Percentiles rank a stretch among this genome's conserved stretches.
phyloP scores from a whole-genome alignment of 768 basidiomycete species.

The Chalciporus sphaerocephalus region DNA sequence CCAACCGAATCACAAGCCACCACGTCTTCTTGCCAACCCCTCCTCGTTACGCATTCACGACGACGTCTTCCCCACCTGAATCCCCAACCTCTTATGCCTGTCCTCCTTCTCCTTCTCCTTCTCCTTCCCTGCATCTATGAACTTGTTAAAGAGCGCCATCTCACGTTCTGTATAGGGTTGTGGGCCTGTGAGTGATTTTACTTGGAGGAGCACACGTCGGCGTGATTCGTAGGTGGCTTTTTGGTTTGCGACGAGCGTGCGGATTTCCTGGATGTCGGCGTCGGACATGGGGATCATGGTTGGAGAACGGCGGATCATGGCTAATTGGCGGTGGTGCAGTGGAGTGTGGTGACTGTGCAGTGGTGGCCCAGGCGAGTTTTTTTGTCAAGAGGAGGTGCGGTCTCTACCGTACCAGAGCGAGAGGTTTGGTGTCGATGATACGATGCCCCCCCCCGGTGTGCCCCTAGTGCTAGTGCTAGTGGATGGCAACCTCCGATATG shows the following conservation, averaged over 20 bases:
- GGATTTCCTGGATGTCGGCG: slow-evolving; percentile 73
- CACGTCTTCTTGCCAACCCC: neutral
- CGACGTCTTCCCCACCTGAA: slow-evolving; percentile 23
- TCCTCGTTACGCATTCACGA: slow-evolving; percentile 10
- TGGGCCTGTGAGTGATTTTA: slow-evolving; percentile 40
- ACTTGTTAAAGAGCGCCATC: slow-evolving; percentile 13
- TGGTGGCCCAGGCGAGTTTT: too few relatives aligned
- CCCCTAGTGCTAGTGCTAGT: too few relatives aligned
- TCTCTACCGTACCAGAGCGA: too few relatives aligned
- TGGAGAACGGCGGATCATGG: slow-evolving; percentile 78
- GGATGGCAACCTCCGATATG: too few relatives aligned
- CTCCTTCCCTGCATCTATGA: slow-evolving; percentile 16
- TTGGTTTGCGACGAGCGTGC: slow-evolving; percentile 53
- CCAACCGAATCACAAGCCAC: too few relatives aligned
- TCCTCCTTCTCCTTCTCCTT: slow-evolving; percentile 27
- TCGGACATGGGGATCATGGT: slow-evolving; percentile 76
- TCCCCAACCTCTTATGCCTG: slow-evolving; percentile 25
- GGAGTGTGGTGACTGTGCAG: too few relatives aligned
- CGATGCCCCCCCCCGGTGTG: too few relatives aligned
- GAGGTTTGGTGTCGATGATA: too few relatives aligned
- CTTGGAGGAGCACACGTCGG: slow-evolving; percentile 40
- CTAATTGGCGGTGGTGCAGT: neutral
- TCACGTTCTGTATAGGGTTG: slow-evolving; percentile 6
- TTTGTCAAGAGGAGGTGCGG: too few relatives aligned
- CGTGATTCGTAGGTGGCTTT: slow-evolving; percentile 39